Evolutionary conservation across 208 protist genomes (phyloP).

Genomic region (Leishmania arabica): DNA sequence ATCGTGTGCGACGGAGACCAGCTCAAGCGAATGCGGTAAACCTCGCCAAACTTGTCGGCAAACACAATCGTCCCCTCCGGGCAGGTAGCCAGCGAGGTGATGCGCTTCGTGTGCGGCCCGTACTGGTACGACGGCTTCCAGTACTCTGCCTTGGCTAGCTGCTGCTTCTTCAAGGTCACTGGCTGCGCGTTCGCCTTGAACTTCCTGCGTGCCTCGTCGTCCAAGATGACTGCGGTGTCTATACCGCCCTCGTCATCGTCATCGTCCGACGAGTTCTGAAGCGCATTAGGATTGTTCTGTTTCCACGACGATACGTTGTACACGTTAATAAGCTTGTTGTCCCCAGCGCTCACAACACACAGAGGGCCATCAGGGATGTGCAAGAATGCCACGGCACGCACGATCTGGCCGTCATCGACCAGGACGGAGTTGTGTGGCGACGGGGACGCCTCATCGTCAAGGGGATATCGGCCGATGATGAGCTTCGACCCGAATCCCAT

Average conservation of each 20-base stretch:
- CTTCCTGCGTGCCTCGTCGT: slow-evolving; percentile 4
- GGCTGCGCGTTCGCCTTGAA: background rate
- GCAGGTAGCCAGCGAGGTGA: slow-evolving; percentile 60
- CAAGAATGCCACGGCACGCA: slow-evolving; percentile 69
- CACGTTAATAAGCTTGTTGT: slow-evolving; percentile 81
- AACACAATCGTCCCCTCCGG: slow-evolving; percentile 75
- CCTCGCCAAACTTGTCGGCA: slow-evolving; percentile 91
- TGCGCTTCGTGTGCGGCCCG: slow-evolving; percentile 85
- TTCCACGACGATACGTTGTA: slow-evolving; percentile 61
- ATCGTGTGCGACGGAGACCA: slow-evolving; percentile 57
- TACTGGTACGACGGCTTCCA: slow-evolving; percentile 62
- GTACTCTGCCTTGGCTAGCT: slow-evolving; percentile 27
- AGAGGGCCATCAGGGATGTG: slow-evolving; percentile 60
- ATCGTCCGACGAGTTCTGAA: slow-evolving; percentile 30
- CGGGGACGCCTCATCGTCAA: slow-evolving; percentile 25
- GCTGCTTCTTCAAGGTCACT: slow-evolving; percentile 10
- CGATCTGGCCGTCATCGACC: slow-evolving; percentile 73
- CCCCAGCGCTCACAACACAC: slow-evolving; percentile 75
- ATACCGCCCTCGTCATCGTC: slow-evolving; percentile 13
- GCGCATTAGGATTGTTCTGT: slow-evolving; percentile 38
- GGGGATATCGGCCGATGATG: slow-evolving; percentile 51
- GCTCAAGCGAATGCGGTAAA: slow-evolving; percentile 65
- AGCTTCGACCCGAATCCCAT: slow-evolving; percentile 63
- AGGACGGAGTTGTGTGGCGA: slow-evolving; percentile 48
- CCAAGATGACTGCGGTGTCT: slow-evolving; percentile 15